These are phyloP conservation scores for Fraxinus nigra DNA, from an alignment of 305 asterid species.

Conservation along the genomic window DNA sequence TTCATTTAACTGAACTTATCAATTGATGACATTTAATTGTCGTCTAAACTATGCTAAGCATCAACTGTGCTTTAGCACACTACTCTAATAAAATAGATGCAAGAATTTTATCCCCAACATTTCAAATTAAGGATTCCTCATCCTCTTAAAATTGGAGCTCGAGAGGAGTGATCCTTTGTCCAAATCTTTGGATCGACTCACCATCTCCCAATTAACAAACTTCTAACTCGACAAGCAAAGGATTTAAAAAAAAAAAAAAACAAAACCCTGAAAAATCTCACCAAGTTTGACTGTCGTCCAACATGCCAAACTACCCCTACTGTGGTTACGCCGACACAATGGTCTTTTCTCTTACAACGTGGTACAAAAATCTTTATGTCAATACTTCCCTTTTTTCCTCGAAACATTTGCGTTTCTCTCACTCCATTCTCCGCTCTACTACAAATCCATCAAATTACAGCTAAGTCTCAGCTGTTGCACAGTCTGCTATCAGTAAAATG, in stretches of 20 bases:
- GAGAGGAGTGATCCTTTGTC: background rate
- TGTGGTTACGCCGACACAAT: background rate
- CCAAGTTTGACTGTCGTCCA: background rate
- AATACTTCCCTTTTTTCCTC: background rate
- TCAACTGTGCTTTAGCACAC: background rate
- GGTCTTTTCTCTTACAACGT: background rate
- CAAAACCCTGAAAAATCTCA: background rate
- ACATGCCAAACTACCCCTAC: background rate
- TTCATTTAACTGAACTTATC: background rate
- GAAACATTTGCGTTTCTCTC: conserved; percentile 9
- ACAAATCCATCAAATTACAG: conserved; percentile 36
- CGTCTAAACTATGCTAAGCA: too few relatives aligned
- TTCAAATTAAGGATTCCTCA: background rate
- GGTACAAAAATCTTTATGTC: background rate
- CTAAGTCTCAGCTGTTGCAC: conserved; percentile 42
- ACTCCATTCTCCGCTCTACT: conserved; percentile 19
- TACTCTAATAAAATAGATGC: background rate
- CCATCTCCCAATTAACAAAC: background rate
- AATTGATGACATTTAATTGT: background rate
- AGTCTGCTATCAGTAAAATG: conserved; percentile 16
- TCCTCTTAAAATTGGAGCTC: background rate
- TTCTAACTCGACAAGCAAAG: background rate
- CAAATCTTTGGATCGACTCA: background rate
- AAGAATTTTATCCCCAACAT: background rate
- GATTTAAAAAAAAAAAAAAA: background rate